Evolutionary conservation across 768 basidiomycete genomes (phyloP).

Genomic region (Tulasnella sp.): DNA sequence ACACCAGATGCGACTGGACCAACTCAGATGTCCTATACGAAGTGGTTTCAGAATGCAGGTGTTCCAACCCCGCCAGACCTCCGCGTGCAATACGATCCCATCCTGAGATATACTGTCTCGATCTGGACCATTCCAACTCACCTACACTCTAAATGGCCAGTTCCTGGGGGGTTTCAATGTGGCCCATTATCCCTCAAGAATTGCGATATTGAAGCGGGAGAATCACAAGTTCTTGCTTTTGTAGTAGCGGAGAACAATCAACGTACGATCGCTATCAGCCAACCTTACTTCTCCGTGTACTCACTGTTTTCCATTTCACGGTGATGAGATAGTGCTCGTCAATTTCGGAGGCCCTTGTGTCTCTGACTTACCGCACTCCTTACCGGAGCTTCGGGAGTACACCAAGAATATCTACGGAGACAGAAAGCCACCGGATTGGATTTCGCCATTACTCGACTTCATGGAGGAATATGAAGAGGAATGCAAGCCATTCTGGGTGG

Average conservation of each 20-base stretch:
- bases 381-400: background rate
- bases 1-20: conserved; percentile 9
- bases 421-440: background rate
- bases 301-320: no score
- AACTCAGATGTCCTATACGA: background rate
- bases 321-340: conserved; percentile 11
- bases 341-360: background rate
- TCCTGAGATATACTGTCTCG: background rate
- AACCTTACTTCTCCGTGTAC: background rate
- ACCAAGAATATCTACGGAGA: background rate
- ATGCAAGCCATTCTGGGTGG: background rate
- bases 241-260: background rate
- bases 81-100: conserved; percentile 1
- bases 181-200: background rate
- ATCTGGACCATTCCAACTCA: conserved; percentile 2
- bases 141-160: background rate
- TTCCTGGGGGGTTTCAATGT: background rate
- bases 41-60: background rate
- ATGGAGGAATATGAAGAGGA: conserved; percentile 8
- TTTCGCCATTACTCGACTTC: background rate
- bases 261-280: background rate
- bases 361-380: background rate
- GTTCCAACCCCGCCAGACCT: background rate
- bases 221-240: background rate
- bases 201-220: background rate